Conservation (phyloP, 768 basidiomycete species). For the Boletus sp. region DNA sequence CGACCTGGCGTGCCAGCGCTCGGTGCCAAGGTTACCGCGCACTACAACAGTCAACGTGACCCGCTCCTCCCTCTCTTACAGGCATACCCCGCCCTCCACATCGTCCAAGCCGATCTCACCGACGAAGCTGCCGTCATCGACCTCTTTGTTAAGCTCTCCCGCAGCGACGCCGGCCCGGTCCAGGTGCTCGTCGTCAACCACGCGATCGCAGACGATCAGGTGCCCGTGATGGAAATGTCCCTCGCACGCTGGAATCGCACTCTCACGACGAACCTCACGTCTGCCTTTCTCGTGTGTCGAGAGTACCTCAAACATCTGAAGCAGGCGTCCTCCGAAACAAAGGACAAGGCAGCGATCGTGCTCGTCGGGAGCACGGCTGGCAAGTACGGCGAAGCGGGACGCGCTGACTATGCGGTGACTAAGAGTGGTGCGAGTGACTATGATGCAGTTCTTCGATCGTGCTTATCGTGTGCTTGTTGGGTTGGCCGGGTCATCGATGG, state of each 20-base stretch:
- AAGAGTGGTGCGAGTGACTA: constrained; percentile 54
- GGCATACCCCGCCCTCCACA: constrained; percentile 33
- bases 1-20: constrained; percentile 44
- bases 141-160: constrained; percentile 43
- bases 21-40: constrained; percentile 66
- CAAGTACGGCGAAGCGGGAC: constrained; percentile 64
- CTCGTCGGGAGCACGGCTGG: constrained; percentile 70
- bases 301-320: constrained; percentile 54
- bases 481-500: too few relatives aligned
- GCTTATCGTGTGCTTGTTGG: background rate
- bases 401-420: constrained; percentile 61
- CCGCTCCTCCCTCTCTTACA: constrained; percentile 42
- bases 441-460: background rate
- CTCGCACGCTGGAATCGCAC: constrained; percentile 62
- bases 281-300: constrained; percentile 59
- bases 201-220: constrained; percentile 45
- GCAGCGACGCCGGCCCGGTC: constrained; percentile 38
- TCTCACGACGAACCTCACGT: constrained; percentile 59
- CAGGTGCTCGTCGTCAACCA: constrained; percentile 65
- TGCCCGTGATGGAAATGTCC: constrained; percentile 53
- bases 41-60: constrained; percentile 54
- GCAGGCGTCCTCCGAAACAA: constrained; percentile 35
- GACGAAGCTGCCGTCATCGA: constrained; percentile 48
- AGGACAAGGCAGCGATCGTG: constrained; percentile 56
- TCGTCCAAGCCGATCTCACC: constrained; percentile 53